Percentiles rank a stretch among this genome's conserved stretches.
Conservation (phyloP, 345 rosid genomes). For the Pseudoturritis turrita region DNA sequence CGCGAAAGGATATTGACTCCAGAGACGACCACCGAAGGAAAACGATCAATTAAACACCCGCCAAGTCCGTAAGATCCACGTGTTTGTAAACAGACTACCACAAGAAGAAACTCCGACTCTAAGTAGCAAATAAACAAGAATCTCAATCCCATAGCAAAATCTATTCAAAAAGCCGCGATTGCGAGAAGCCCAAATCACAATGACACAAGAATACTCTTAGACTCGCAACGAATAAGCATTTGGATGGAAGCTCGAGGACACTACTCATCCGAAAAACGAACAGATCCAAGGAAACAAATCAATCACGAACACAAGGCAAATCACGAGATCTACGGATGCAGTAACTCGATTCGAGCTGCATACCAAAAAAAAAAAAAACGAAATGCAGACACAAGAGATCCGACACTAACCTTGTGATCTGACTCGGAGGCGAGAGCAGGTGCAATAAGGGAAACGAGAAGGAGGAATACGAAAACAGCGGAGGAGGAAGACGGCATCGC, state of each 20-base stretch:
- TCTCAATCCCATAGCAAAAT: not conserved
- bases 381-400: slow-evolving; percentile 11
- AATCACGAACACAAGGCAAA: slow-evolving; percentile 20
- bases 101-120: not conserved
- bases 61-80: too few species aligned
- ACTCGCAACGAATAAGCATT: not conserved
- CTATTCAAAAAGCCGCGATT: not conserved
- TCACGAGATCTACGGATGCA: slow-evolving; percentile 35
- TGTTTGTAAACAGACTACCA: not conserved
- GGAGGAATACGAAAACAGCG: slow-evolving; percentile 27
- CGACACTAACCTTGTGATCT: slow-evolving; percentile 77
- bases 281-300: slow-evolving; percentile 4
- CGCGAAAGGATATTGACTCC: not conserved
- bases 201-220: not conserved
- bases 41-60: not conserved
- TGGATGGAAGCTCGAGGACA: not conserved
- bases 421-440: slow-evolving; percentile 67
- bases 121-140: not conserved
- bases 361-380: not conserved
- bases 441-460: slow-evolving; percentile 33
- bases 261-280: not conserved
- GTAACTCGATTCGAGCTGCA: slow-evolving; percentile 2
- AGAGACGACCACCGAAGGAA: not conserved
- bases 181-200: not conserved
- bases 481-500: slow-evolving; percentile 52